phyloP scores from a whole-genome alignment of 495 filamentous ascomycete genomes.

The Polyplosphaeria fusca region DNA sequence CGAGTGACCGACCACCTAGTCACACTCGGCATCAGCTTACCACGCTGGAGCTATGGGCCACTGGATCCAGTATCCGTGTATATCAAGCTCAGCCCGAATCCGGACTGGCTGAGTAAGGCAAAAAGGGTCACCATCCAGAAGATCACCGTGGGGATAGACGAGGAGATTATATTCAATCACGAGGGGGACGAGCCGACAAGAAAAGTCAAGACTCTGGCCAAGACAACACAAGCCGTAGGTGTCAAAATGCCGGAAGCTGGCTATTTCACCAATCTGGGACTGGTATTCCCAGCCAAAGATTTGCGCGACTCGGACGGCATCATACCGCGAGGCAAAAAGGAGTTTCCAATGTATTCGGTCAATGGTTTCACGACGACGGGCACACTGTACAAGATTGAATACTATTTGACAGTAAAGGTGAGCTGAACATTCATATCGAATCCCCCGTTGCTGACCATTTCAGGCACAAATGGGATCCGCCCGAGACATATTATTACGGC shows the following conservation, averaged over 20 bases:
- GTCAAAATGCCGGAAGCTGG: conserved; percentile 82
- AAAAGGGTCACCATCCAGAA: conserved; percentile 90
- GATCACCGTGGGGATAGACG: conserved; percentile 90
- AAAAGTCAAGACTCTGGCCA: conserved; percentile 81
- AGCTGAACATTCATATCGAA: neutral
- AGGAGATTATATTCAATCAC: conserved; percentile 95
- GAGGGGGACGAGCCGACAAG: conserved; percentile 95
- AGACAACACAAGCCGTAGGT: conserved; percentile 75
- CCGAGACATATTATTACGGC: conserved; percentile 82
- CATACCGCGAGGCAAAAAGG: conserved; percentile 75
- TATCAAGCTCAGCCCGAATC: conserved; percentile 87
- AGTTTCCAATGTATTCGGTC: conserved; percentile 85
- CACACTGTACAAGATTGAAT: conserved; percentile 96
- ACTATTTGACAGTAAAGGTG: conserved; percentile 92
- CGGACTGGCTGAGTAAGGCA: conserved; percentile 85
- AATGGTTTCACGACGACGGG: conserved; percentile 90
- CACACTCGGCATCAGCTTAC: conserved; percentile 83
- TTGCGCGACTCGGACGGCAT: conserved; percentile 84
- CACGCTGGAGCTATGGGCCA: conserved; percentile 94
- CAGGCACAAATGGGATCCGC: conserved; percentile 90
- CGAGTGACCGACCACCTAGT: conserved; percentile 85
- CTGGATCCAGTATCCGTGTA: conserved; percentile 93
- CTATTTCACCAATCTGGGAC: conserved; percentile 83
- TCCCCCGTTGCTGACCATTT: conserved; percentile 5
- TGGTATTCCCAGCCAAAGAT: conserved; percentile 90